A percentile compares a stretch with the other conserved stretches of the same genome.
These are phyloP conservation scores for Eucalyptus cladocalyx DNA, from an alignment of 345 rosid genomes.

Conservation along the genomic window DNA sequence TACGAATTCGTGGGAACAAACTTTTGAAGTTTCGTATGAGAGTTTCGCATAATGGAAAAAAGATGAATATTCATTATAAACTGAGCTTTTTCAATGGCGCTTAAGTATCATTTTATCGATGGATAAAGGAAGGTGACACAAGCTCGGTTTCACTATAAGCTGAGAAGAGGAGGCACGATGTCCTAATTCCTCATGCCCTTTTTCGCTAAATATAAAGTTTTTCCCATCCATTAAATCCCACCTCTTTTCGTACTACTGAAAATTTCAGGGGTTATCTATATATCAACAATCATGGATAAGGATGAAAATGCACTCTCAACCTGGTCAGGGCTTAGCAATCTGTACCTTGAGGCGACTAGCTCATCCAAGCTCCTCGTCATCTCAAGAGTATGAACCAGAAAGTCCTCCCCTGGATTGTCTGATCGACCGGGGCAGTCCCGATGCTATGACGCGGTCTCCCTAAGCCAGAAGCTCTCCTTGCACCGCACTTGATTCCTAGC, in stretches of 20 bases:
- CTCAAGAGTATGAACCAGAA: slow-evolving; percentile 69
- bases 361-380: slow-evolving; percentile 51
- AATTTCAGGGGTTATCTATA: no score
- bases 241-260: no score
- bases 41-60: accelerated
- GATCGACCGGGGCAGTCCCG: slow-evolving; percentile 69
- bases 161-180: accelerated
- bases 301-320: slow-evolving; percentile 26
- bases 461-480: slow-evolving; percentile 87
- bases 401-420: slow-evolving; percentile 90
- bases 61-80: not conserved
- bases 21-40: not conserved
- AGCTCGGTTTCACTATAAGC: accelerated
- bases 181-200: no score
- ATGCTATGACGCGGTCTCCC: slow-evolving; percentile 73
- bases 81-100: not conserved
- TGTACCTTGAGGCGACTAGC: slow-evolving; percentile 50
- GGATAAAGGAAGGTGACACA: no score
- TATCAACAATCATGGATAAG: accelerated
- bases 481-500: slow-evolving; percentile 9
- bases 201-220: no score
- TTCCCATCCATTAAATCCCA: no score
- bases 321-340: slow-evolving; percentile 61
- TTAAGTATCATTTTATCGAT: not conserved
- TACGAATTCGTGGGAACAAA: no score